phyloP scores from a whole-genome alignment of 1,284 basidiomycete species.

The Microbotryum saponariae region DNA sequence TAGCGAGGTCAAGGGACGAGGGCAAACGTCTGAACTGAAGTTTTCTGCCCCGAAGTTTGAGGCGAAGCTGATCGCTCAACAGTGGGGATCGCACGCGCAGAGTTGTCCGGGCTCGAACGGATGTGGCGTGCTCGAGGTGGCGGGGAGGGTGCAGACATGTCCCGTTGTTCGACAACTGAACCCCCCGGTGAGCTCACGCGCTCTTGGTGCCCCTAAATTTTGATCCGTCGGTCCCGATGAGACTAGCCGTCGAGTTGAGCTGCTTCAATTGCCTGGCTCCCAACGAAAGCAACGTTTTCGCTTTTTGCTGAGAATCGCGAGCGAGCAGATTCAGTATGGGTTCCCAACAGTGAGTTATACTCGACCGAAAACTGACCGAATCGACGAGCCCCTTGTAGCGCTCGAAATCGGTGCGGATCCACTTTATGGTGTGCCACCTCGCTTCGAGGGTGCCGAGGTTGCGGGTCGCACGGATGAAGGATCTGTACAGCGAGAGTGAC shows the following conservation, averaged over 20 bases:
- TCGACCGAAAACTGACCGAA: constrained; percentile 8
- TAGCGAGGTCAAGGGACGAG: too few species aligned
- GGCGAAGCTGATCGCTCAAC: too few species aligned
- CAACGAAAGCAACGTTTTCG: constrained; percentile 26
- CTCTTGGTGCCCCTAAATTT: constrained; percentile 21
- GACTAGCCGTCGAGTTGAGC: constrained; percentile 24
- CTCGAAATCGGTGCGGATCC: constrained; percentile 28
- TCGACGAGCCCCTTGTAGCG: constrained; percentile 19
- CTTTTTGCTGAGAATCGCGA: constrained; percentile 14
- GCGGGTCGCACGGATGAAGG: constrained; percentile 28
- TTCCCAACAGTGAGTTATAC: not conserved
- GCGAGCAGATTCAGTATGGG: not conserved
- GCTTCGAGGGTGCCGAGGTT: constrained; percentile 17
- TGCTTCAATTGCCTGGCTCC: constrained; percentile 31
- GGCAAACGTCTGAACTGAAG: too few species aligned
- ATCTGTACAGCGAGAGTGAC: constrained; percentile 22
- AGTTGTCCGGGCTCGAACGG: too few species aligned
- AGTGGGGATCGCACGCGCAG: too few species aligned
- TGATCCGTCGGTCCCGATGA: constrained; percentile 17
- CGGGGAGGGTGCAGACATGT: too few species aligned
- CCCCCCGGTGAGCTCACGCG: too few species aligned
- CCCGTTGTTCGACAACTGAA: too few species aligned
- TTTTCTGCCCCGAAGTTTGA: too few species aligned
- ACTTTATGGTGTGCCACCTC: constrained; percentile 25
- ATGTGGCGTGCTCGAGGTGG: too few species aligned